Evolutionary conservation across 768 basidiomycete genomes (phyloP).

Genomic region (Leccinum barrowsii): DNA sequence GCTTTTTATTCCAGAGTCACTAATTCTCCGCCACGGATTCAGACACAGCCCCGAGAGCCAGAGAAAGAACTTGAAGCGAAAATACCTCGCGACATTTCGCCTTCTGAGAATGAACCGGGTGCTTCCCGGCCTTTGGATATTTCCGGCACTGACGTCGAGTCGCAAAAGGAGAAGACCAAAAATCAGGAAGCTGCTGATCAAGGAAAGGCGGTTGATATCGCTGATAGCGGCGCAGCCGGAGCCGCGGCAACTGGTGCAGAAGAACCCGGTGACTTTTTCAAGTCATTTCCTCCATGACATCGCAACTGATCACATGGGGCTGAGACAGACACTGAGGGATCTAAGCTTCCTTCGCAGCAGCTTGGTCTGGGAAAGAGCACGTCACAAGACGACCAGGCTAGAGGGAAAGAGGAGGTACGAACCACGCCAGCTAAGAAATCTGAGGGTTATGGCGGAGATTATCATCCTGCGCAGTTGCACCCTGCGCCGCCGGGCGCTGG

Average conservation of each 20-base stretch:
- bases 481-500: conserved; percentile 26
- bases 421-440: background rate
- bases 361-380: background rate
- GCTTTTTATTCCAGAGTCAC: background rate
- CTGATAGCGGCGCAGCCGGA: background rate
- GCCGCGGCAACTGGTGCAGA: background rate
- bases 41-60: conserved; percentile 2
- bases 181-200: background rate
- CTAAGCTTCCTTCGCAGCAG: background rate
- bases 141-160: background rate
- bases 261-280: conserved; percentile 6
- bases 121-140: background rate
- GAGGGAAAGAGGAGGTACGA: background rate
- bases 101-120: background rate
- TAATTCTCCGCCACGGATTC: conserved; percentile 5
- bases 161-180: conserved; percentile 2
- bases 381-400: background rate
- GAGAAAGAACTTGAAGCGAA: background rate
- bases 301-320: background rate
- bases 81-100: background rate
- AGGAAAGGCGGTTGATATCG: background rate
- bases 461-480: conserved; percentile 30
- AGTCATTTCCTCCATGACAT: background rate
- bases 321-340: background rate
- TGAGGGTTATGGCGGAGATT: conserved; percentile 14